Conservation (phyloP, 2,329 filamentous ascomycete species). For the Cercospora zeae-maydis region DNA sequence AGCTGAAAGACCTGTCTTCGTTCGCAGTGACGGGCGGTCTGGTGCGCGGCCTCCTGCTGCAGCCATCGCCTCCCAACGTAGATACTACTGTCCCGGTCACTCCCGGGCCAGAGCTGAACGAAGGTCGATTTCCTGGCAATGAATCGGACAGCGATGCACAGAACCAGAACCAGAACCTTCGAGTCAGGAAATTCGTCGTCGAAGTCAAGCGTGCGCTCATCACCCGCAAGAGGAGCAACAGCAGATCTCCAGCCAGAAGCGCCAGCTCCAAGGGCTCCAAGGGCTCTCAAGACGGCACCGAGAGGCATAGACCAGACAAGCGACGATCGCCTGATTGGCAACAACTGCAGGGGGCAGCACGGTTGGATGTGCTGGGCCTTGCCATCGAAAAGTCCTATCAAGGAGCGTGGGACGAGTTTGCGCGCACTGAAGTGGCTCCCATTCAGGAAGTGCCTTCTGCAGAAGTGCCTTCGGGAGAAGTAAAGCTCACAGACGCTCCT, state of each 20-base stretch:
- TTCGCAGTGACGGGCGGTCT: slow-evolving; percentile 75
- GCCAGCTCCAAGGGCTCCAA: slow-evolving; percentile 43
- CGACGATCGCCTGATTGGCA: slow-evolving; percentile 27
- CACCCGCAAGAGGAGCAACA: slow-evolving; percentile 38
- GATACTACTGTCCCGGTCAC: slow-evolving; percentile 52
- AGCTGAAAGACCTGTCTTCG: slow-evolving; percentile 49
- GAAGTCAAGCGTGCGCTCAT: slow-evolving; percentile 80
- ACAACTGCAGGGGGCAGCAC: slow-evolving; percentile 28
- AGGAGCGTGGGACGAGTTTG: slow-evolving; percentile 21
- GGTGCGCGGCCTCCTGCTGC: slow-evolving; percentile 79
- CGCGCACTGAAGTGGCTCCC: slow-evolving; percentile 8
- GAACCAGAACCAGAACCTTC: slow-evolving; percentile 50
- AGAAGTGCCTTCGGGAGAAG: not conserved
- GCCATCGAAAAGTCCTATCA: slow-evolving; percentile 31
- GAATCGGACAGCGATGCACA: slow-evolving; percentile 15
- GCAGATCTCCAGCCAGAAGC: slow-evolving; percentile 21
- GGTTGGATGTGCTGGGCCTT: slow-evolving; percentile 65
- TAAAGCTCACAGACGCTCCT: slow-evolving; percentile 8
- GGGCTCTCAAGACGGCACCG: slow-evolving; percentile 9
- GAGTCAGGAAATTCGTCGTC: slow-evolving; percentile 81
- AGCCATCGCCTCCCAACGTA: slow-evolving; percentile 77
- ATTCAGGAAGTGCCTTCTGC: slow-evolving; percentile 7
- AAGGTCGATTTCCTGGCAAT: slow-evolving; percentile 14
- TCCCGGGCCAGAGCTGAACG: slow-evolving; percentile 36
- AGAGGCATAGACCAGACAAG: slow-evolving; percentile 10